phyloP scores from a whole-genome alignment of 1,284 basidiomycete species.

The Naganishia liquefaciens region DNA sequence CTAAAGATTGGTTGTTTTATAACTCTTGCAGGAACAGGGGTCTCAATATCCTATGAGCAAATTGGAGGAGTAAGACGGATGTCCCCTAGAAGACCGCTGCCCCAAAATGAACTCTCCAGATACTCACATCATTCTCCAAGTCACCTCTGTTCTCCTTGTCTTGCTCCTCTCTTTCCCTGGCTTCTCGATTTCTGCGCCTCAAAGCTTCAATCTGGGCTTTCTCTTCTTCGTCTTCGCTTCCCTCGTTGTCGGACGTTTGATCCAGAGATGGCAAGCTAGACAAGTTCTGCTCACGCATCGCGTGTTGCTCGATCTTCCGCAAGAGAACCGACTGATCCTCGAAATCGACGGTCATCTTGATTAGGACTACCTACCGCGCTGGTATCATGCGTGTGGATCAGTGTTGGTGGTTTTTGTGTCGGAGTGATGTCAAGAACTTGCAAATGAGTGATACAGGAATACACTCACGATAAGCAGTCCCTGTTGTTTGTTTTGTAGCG shows the following conservation, averaged over 20 bases:
- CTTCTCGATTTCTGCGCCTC: constrained; percentile 6
- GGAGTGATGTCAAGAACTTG: neutral
- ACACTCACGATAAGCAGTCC: neutral
- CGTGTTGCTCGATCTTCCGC: constrained; percentile 23
- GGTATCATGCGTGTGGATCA: neutral
- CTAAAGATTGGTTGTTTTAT: constrained; percentile 19
- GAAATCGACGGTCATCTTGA: constrained; percentile 24
- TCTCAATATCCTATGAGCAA: constrained; percentile 8
- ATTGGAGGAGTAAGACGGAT: too few species aligned
- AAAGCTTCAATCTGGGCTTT: constrained; percentile 4
- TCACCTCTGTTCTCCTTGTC: constrained; percentile 18
- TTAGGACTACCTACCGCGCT: neutral
- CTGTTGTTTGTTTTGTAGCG: constrained; percentile 14
- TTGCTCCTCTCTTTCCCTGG: constrained; percentile 6
- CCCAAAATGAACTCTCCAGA: too few species aligned
- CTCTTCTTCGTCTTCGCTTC: constrained; percentile 20
- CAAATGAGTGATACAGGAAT: neutral
- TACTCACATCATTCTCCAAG: constrained; percentile 19
- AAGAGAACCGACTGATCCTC: constrained; percentile 28
- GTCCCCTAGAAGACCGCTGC: too few species aligned
- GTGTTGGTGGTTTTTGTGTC: neutral
- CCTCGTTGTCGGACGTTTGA: constrained; percentile 22
- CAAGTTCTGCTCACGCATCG: constrained; percentile 24
- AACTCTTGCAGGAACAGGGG: constrained; percentile 12
- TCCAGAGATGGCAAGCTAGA: constrained; percentile 24